Conservation (phyloP, 306 rosid genomes). For the peach (Prunus persica) region DNA sequence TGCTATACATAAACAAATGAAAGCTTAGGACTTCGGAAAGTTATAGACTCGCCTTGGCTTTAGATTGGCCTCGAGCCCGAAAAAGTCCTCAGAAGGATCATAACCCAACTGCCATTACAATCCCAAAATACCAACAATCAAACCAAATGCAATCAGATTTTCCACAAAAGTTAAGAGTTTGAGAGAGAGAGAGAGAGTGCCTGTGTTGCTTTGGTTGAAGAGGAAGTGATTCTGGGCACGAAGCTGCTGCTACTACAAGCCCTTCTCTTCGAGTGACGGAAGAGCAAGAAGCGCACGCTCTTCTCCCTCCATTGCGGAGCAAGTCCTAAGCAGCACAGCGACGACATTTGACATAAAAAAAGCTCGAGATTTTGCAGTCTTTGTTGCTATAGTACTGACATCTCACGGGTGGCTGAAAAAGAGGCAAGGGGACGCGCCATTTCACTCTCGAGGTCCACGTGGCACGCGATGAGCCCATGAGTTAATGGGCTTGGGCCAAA, state of each 20-base stretch:
- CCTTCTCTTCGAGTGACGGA: constrained; percentile 34
- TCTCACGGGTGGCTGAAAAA: constrained; percentile 12
- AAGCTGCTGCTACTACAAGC: background rate
- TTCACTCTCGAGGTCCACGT: background rate
- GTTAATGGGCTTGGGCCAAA: background rate
- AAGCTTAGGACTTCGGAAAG: background rate
- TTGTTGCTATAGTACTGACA: background rate
- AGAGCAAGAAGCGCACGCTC: constrained; percentile 27
- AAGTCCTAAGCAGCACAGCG: constrained; percentile 33
- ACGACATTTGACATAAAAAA: constrained; percentile 28
- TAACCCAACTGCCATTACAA: constrained; percentile 54
- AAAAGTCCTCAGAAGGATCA: constrained; percentile 65
- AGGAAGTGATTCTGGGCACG: constrained; percentile 36
- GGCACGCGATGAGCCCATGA: background rate
- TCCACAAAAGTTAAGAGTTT: background rate
- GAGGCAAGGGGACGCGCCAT: constrained; percentile 5
- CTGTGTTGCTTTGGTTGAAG: constrained; percentile 44
- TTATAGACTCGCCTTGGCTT: constrained; percentile 51
- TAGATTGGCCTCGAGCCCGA: constrained; percentile 56
- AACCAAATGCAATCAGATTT: background rate
- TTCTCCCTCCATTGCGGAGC: constrained; percentile 32
- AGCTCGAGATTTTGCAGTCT: background rate
- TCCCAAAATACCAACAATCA: constrained; percentile 3
- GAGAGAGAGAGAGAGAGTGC: constrained; percentile 13
- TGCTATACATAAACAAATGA: background rate